Percentiles rank a stretch among this genome's conserved stretches.
Conservation (phyloP, 352 stramenopile species). For the Phytophthora sp. region DNA sequence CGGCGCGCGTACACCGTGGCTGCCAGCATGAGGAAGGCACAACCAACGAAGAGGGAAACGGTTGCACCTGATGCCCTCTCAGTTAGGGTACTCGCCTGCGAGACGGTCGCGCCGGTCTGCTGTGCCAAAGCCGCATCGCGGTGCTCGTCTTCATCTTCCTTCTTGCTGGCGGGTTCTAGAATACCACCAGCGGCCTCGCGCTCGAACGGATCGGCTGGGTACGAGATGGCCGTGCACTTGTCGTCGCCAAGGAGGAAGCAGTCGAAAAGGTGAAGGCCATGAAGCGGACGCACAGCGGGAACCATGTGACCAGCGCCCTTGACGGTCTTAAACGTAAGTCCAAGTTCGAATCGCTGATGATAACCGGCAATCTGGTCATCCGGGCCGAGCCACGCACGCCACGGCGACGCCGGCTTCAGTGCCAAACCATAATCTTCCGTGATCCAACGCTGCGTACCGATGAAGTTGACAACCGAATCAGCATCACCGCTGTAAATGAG, state of each 20-base stretch:
- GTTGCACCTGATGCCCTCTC: slow-evolving; percentile 20
- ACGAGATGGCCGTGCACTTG: slow-evolving; percentile 53
- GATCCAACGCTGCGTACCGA: slow-evolving; percentile 87
- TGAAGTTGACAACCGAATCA: slow-evolving; percentile 79
- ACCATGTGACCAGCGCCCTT: slow-evolving; percentile 92
- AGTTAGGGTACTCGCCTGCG: slow-evolving; percentile 11
- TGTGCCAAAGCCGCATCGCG: slow-evolving; percentile 19
- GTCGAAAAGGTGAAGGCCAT: slow-evolving; percentile 73
- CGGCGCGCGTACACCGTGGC: slow-evolving; percentile 27
- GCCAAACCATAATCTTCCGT: slow-evolving; percentile 50
- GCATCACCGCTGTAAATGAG: slow-evolving; percentile 78
- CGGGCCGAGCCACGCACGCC: slow-evolving; percentile 61
- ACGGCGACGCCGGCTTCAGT: slow-evolving; percentile 44
- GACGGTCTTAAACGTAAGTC: slow-evolving; percentile 90
- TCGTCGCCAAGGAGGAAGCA: slow-evolving; percentile 74
- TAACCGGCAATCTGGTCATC: slow-evolving; percentile 86
- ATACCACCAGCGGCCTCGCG: slow-evolving; percentile 43
- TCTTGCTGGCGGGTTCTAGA: slow-evolving; percentile 2
- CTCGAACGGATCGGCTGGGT: slow-evolving; percentile 59
- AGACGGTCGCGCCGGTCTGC: slow-evolving; percentile 26
- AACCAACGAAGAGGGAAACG: slow-evolving; percentile 35
- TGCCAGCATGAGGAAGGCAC: slow-evolving; percentile 30
- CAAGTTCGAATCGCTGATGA: slow-evolving; percentile 74
- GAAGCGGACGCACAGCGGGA: slow-evolving; percentile 61
- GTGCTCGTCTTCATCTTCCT: slow-evolving; percentile 21